These are phyloP conservation scores for Iris macrosiphon DNA, from an alignment of 106 monocot species.

Conservation along the genomic window DNA sequence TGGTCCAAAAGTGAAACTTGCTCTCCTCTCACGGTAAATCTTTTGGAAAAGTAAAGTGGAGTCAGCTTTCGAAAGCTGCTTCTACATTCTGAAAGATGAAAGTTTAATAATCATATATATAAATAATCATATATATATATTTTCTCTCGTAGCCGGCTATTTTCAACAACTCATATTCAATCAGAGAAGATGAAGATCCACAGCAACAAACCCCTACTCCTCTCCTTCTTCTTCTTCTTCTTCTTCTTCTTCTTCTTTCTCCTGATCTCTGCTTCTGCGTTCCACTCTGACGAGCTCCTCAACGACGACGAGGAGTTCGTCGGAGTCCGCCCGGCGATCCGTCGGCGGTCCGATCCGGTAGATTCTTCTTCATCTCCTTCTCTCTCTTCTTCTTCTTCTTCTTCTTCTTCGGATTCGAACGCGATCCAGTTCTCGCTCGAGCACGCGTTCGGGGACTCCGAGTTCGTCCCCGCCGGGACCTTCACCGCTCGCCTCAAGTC, in stretches of 20 bases:
- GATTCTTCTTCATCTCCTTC: too few species aligned
- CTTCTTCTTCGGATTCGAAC: slow-evolving; percentile 44
- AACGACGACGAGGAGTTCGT: slow-evolving; percentile 67
- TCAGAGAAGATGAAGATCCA: too few species aligned
- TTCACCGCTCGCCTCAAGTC: slow-evolving; percentile 91
- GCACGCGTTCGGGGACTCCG: slow-evolving; percentile 56
- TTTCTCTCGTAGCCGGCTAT: too few species aligned
- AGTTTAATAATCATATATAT: too few species aligned
- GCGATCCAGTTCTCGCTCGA: slow-evolving; percentile 80
- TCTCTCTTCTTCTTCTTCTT: slow-evolving; percentile 1
- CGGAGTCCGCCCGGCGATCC: slow-evolving; percentile 11
- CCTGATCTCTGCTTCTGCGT: slow-evolving; percentile 30
- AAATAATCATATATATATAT: too few species aligned
- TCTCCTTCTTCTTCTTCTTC: slow-evolving; percentile 5
- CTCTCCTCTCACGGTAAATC: too few species aligned
- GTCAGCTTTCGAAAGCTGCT: too few species aligned
- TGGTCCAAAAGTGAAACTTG: too few species aligned
- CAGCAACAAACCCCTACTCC: too few species aligned
- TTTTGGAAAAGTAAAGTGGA: too few species aligned
- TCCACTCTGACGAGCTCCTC: slow-evolving; percentile 74
- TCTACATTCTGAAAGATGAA: too few species aligned
- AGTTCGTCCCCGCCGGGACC: slow-evolving; percentile 65
- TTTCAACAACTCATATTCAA: too few species aligned
- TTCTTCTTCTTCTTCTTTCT: slow-evolving; percentile 7
- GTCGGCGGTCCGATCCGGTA: slow-evolving; percentile 20